These are phyloP conservation scores for Jacaranda copaia DNA, from an alignment of 257 asterid genomes.

Conservation along the genomic window DNA sequence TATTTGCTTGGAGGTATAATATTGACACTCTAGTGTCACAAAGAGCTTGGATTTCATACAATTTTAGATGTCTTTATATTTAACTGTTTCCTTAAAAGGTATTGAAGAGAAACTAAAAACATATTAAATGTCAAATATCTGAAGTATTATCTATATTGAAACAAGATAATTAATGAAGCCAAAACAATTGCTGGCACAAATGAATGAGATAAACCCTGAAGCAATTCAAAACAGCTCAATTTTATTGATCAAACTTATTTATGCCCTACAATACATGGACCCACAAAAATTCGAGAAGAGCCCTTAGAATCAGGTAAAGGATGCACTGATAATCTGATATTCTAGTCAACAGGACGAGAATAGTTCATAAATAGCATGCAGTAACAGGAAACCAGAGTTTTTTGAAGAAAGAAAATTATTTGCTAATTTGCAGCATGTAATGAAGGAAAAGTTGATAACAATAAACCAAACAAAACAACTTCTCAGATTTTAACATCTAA, in stretches of 20 bases:
- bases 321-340: constrained; percentile 13
- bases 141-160: constrained; percentile 10
- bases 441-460: neutral
- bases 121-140: constrained; percentile 10
- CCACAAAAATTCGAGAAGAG: constrained; percentile 4
- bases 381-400: neutral
- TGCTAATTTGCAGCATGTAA: constrained; percentile 25
- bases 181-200: constrained; percentile 14
- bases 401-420: constrained; percentile 13
- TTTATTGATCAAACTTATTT: constrained; percentile 18
- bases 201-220: constrained; percentile 21
- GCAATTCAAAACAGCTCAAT: constrained; percentile 1
- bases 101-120: neutral
- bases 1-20: constrained; percentile 7
- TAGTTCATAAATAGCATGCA: neutral
- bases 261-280: neutral
- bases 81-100: neutral
- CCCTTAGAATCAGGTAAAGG: constrained; percentile 19
- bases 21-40: constrained; percentile 16
- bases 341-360: constrained; percentile 20
- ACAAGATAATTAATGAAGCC: constrained; percentile 8
- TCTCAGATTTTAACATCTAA: constrained; percentile 2
- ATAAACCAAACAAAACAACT: constrained; percentile 14
- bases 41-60: neutral
- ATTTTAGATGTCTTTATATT: neutral